Evolutionary conservation across 306 rosid genomes (phyloP), one percentile per base, ranked within the genome.

Genomic region (Styphnolobium japonicum): DNA sequence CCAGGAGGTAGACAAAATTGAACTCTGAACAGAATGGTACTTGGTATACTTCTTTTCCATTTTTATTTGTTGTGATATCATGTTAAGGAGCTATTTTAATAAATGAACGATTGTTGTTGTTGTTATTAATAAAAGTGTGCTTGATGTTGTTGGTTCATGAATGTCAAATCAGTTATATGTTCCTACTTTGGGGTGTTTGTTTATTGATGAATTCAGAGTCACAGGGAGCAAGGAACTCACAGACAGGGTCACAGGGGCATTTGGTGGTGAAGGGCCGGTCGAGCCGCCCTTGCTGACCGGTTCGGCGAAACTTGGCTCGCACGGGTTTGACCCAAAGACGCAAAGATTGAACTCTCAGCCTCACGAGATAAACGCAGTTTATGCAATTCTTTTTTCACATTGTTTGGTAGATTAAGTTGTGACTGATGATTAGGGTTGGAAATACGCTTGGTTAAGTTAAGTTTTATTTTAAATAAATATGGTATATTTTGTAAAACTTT

Each of bases 211-310:
- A 55, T 43, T 43, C 49, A 43, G n/a, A 51, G 64, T 3, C 29
- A 1, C 33, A 12, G 31, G 43, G 0, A 39, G 43, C 6, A 39
- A 39, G n/a, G n/a, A n/a, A n/a, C n/a, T n/a, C n/a, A n/a, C n/a
- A n/a, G n/a, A n/a, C n/a, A n/a, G n/a, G n/a, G n/a, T n/a, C n/a
- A n/a, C n/a, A n/a, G n/a, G n/a, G n/a, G n/a, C n/a, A n/a, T 9
- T 43, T 0, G 15, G 25, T 43, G 31, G 14, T 25, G 25, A n/a
- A 23, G 2, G 53, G 42, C 29, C 65, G 74, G 79, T 56, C 63
- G 73, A 60, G 88, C 88, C 81, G 80, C 86, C 83, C 25, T 65
- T 85, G 65, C 81, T 85, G 88, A 85, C 88, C 69, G 71, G 70
- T 58, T 67, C n/a, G 70, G 40, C 2, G 22, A 77, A 67, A 27